A percentile compares a stretch with the other conserved stretches of the same genome.
phyloP scores from a whole-genome alignment of 1,284 basidiomycete species.

The Rhodotorula mucilaginosa region DNA sequence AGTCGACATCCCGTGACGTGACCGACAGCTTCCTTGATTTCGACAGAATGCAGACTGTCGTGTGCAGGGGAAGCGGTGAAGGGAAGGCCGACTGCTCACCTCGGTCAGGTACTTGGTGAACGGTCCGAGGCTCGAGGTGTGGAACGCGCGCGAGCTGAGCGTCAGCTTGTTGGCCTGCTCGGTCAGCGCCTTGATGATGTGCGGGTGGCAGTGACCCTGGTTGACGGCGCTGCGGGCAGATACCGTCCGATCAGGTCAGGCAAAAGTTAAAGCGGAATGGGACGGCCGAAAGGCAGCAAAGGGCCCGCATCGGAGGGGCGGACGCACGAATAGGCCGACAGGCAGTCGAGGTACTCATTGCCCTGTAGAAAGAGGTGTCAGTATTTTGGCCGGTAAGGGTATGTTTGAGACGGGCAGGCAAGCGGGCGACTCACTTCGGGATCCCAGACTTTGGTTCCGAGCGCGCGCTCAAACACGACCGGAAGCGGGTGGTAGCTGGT shows the following conservation, averaged over 20 bases:
- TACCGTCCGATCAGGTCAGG: background rate
- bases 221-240: constrained; percentile 67
- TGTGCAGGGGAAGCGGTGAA: background rate
- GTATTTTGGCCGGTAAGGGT: constrained; percentile 7
- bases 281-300: constrained; percentile 24
- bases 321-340: constrained; percentile 97
- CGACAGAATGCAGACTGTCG: too few relatives aligned
- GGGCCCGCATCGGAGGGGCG: too few relatives aligned
- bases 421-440: constrained; percentile 31
- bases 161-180: constrained; percentile 87
- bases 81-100: constrained; percentile 46
- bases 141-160: constrained; percentile 92
- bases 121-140: constrained; percentile 84
- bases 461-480: constrained; percentile 85
- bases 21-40: too few relatives aligned
- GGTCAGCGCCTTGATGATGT: constrained; percentile 65
- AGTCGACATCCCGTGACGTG: too few relatives aligned
- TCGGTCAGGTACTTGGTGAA: constrained; percentile 84
- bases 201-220: constrained; percentile 95
- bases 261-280: too few relatives aligned
- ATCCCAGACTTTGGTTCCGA: constrained; percentile 60
- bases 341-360: constrained; percentile 62
- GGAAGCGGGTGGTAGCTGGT: constrained; percentile 93
- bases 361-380: constrained; percentile 33
- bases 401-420: too few relatives aligned